Percentiles rank a stretch among this genome's conserved stretches.
Conservation (phyloP, 2,329 filamentous ascomycete genomes). For the Pseudogymnoascus sp. region DNA sequence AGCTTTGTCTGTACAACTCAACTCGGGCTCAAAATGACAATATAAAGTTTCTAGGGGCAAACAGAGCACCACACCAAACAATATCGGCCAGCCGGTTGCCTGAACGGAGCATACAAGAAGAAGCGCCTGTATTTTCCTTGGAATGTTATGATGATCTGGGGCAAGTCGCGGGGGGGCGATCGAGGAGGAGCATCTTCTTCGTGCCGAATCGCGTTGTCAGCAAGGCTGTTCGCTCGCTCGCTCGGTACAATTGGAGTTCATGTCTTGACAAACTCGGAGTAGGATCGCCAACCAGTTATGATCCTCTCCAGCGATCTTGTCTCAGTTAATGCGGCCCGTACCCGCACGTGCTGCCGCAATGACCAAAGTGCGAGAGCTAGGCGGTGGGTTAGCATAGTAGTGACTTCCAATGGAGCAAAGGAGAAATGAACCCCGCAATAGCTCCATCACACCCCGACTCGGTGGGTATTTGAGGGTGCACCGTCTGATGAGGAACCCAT, state of each 20-base stretch:
- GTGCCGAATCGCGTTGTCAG: neutral
- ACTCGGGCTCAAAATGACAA: neutral
- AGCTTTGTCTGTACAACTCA: neutral
- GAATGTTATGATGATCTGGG: neutral
- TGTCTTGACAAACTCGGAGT: neutral
- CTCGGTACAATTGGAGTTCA: neutral
- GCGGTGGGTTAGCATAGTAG: neutral
- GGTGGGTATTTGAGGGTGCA: neutral
- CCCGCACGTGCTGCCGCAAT: slow-evolving; percentile 6
- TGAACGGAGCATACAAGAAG: neutral
- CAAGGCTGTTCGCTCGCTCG: neutral
- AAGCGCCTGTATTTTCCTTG: neutral
- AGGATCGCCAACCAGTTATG: neutral
- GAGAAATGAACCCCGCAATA: neutral
- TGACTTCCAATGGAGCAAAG: neutral
- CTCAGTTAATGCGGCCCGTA: slow-evolving; percentile 6
- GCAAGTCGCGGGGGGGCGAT: neutral
- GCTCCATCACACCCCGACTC: neutral
- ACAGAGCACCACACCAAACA: neutral
- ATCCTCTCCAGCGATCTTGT: neutral
- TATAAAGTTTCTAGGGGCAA: neutral
- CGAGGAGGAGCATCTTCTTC: neutral
- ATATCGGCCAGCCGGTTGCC: neutral
- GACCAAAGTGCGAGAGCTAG: neutral
- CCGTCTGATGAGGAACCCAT: neutral